Evolutionary conservation across 2,329 filamentous ascomycete species (phyloP).

Genomic region (Aspergillus felis): DNA sequence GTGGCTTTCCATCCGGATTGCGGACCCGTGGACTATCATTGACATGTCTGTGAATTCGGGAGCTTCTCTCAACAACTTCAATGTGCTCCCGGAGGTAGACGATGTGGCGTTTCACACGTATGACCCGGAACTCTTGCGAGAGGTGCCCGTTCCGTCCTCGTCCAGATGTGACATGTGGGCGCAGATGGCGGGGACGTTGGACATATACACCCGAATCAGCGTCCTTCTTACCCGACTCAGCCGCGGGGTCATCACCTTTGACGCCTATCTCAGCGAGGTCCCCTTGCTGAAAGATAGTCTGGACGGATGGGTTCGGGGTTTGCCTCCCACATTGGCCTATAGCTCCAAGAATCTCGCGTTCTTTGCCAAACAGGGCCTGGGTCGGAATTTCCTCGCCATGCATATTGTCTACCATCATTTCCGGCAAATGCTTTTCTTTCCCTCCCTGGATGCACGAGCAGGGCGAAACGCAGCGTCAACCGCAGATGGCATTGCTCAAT

Average conservation of each 20-base stretch:
- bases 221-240: slow-evolving; percentile 13
- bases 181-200: slow-evolving; percentile 16
- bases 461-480: not conserved
- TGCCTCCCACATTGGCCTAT: slow-evolving; percentile 12
- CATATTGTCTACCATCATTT: slow-evolving; percentile 21
- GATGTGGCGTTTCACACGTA: slow-evolving; percentile 15
- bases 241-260: slow-evolving; percentile 10
- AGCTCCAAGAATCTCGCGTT: slow-evolving; percentile 11
- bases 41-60: slow-evolving; percentile 18
- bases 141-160: not conserved
- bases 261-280: slow-evolving; percentile 12
- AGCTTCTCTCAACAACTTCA: not conserved
- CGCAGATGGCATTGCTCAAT: slow-evolving; percentile 6
- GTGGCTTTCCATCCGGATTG: slow-evolving; percentile 18
- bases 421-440: slow-evolving; percentile 21
- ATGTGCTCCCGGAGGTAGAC: slow-evolving; percentile 12
- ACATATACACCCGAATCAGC: slow-evolving; percentile 16
- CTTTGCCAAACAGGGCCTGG: slow-evolving; percentile 11
- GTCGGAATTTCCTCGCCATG: slow-evolving; percentile 20
- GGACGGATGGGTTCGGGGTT: slow-evolving; percentile 11
- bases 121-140: slow-evolving; percentile 5
- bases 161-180: slow-evolving; percentile 19
- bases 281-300: slow-evolving; percentile 8
- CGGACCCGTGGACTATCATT: slow-evolving; percentile 17
- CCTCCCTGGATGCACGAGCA: slow-evolving; percentile 14